A percentile compares a stretch with the other conserved stretches of the same genome.
Evolutionary conservation across 2,329 filamentous ascomycete species (phyloP).

Genomic region (Zelopaecilomyces penicillatus): DNA sequence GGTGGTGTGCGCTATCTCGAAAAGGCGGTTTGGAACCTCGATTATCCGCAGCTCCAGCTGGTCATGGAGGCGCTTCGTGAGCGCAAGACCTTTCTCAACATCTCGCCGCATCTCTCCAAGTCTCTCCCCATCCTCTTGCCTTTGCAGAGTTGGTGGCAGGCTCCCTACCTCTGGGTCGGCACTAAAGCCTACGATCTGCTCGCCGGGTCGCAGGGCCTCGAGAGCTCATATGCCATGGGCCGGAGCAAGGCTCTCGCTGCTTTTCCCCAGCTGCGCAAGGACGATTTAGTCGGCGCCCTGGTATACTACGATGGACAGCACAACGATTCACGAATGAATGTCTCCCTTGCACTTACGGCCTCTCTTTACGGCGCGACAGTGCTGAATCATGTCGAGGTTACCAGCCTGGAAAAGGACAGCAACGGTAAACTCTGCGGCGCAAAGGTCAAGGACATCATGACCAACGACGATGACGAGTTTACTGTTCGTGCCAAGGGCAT

Average conservation of each 20-base stretch:
- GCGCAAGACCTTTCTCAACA: conserved; percentile 75
- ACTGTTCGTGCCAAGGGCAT: conserved; percentile 69
- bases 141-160: conserved; percentile 75
- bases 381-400: conserved; percentile 76
- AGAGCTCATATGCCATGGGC: conserved; percentile 74
- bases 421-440: conserved; percentile 63
- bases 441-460: conserved; percentile 44
- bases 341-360: conserved; percentile 72
- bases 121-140: conserved; percentile 81
- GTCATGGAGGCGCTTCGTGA: conserved; percentile 77
- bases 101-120: conserved; percentile 70
- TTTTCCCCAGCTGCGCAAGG: conserved; percentile 70
- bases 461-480: conserved; percentile 53
- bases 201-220: conserved; percentile 72
- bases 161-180: conserved; percentile 62
- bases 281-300: conserved; percentile 65
- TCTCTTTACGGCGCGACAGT: conserved; percentile 72
- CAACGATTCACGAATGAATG: conserved; percentile 83
- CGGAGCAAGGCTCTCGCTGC: conserved; percentile 68
- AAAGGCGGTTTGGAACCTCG: conserved; percentile 78
- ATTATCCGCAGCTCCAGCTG: conserved; percentile 74
- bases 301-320: conserved; percentile 85
- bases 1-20: conserved; percentile 79
- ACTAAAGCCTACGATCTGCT: conserved; percentile 76
- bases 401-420: conserved; percentile 61